phyloP scores from a whole-genome alignment of 129 eudicot species.

The Chrysanthemum seticuspe region DNA sequence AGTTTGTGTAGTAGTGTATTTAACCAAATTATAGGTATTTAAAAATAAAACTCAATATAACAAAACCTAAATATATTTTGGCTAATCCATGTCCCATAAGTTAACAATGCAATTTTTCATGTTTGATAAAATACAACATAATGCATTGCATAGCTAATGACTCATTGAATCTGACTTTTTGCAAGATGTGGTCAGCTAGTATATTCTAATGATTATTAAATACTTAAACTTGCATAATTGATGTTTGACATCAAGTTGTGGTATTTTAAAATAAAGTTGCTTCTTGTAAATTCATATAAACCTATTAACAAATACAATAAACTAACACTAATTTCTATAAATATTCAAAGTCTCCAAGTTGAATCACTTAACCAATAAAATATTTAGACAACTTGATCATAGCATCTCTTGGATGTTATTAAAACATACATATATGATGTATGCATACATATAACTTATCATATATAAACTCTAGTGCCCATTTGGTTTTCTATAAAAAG shows the following conservation, averaged over 20 bases:
- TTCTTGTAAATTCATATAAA: neutral
- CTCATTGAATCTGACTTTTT: conserved; percentile 33
- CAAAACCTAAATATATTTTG: neutral
- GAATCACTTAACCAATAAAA: conserved; percentile 6
- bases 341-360: conserved; percentile 7
- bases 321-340: neutral
- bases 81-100: neutral
- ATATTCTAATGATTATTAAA: conserved; percentile 30
- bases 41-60: too few species aligned
- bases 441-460: neutral
- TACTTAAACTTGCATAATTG: conserved; percentile 31
- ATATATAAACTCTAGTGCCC: conserved; percentile 9
- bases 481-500: conserved; percentile 41
- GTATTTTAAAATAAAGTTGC: conserved; percentile 31
- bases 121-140: conserved; percentile 13
- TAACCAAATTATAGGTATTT: too few species aligned
- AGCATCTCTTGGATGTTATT: neutral
- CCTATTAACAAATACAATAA: neutral
- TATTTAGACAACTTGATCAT: conserved; percentile 1
- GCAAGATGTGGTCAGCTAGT: conserved; percentile 1
- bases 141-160: conserved; percentile 22
- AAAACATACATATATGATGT: neutral
- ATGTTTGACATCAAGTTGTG: conserved; percentile 30
- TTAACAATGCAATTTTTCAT: neutral
- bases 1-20: too few species aligned